A percentile compares a stretch with the other conserved stretches of the same genome.
Evolutionary conservation across 768 basidiomycete species (phyloP).

Genomic region (Pulveroboletus sp.): DNA sequence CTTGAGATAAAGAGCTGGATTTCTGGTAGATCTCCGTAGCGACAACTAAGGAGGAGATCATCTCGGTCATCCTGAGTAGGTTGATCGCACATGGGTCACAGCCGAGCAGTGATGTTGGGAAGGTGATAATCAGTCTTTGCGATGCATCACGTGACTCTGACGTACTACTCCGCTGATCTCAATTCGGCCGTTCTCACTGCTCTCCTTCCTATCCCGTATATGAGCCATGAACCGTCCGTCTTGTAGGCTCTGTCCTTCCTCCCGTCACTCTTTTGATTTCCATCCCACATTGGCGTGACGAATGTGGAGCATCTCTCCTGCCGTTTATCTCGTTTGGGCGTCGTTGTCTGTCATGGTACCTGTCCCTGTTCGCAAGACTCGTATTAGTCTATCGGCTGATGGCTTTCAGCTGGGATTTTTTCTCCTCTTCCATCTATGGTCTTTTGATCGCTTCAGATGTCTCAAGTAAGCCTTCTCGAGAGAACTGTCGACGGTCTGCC

Average conservation of each 20-base stretch:
- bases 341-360: constrained; percentile 46
- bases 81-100: not conserved
- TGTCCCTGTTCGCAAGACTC: not conserved
- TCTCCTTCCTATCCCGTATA: not conserved
- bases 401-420: constrained; percentile 50
- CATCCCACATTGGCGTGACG: not conserved
- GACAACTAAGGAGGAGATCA: constrained; percentile 75
- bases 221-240: not conserved
- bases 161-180: not conserved
- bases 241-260: not conserved
- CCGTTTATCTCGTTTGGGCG: constrained; percentile 61
- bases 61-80: constrained; percentile 53
- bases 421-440: constrained; percentile 71
- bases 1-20: constrained; percentile 58
- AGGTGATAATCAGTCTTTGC: too few relatives aligned
- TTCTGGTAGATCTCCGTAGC: constrained; percentile 86
- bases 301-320: constrained; percentile 64
- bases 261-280: not conserved
- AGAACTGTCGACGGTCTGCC: not conserved
- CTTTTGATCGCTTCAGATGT: constrained; percentile 75
- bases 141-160: not conserved
- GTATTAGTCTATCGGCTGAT: not conserved
- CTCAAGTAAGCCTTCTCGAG: constrained; percentile 43
- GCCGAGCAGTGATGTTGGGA: too few relatives aligned
- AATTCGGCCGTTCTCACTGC: not conserved